phyloP scores from a whole-genome alignment of 768 basidiomycete species.

The Cystoderma amianthinum region DNA sequence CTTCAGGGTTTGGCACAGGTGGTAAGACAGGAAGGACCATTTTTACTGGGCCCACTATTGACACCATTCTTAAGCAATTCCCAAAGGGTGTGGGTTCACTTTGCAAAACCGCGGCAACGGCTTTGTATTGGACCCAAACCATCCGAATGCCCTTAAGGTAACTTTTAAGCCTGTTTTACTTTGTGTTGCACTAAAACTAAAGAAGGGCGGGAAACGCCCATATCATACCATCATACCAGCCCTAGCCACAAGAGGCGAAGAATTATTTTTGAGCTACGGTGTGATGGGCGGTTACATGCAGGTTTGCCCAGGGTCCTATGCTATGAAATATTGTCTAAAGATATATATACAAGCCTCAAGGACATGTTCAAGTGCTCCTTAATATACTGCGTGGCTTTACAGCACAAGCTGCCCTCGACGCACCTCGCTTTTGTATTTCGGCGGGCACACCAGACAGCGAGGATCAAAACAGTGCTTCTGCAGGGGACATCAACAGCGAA shows the following conservation, averaged over 20 bases:
- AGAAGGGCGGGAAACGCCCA: slow-evolving; percentile 74
- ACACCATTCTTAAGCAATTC: slow-evolving; percentile 70
- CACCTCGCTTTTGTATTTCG: slow-evolving; percentile 95
- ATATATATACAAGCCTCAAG: slow-evolving; percentile 70
- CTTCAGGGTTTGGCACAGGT: slow-evolving; percentile 80
- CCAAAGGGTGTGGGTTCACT: slow-evolving; percentile 93
- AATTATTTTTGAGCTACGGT: slow-evolving; percentile 84
- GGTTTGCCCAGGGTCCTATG: slow-evolving; percentile 20
- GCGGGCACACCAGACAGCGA: slow-evolving; percentile 65
- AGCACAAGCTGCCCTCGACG: slow-evolving; percentile 86
- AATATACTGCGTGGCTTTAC: slow-evolving; percentile 87
- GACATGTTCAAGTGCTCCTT: slow-evolving; percentile 90
- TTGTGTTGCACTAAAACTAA: background rate
- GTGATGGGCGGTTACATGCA: slow-evolving; percentile 95
- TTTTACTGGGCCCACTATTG: background rate
- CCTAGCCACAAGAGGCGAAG: slow-evolving; percentile 68
- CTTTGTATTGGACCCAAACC: slow-evolving; percentile 72
- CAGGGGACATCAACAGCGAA: slow-evolving; percentile 72
- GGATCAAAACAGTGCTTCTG: slow-evolving; percentile 33
- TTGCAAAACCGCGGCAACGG: slow-evolving; percentile 90
- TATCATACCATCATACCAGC: slow-evolving; percentile 96
- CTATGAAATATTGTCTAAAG: background rate
- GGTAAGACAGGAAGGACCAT: slow-evolving; percentile 41
- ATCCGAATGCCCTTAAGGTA: slow-evolving; percentile 82
- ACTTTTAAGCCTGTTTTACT: slow-evolving; percentile 2